Base-by-base conservation (phyloP, 129 eudicot species). In the Ambrosia artemisiifolia region DNA sequence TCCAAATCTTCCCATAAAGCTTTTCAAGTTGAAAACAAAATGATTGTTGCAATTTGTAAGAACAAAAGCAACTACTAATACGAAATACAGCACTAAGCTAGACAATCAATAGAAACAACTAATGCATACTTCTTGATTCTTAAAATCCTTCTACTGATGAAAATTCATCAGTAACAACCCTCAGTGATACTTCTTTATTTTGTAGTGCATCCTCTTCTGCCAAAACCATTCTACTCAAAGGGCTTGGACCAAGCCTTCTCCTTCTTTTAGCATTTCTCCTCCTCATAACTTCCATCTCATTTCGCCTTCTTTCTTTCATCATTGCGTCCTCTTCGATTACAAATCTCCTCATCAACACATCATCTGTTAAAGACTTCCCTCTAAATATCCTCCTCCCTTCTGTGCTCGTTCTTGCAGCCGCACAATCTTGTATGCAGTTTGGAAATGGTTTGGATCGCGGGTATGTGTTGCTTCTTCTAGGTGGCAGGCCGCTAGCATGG, bases 211-310 rank as follows among this genome's bases (percentile, higher is more conserved):
- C 85, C 76, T 82, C 85, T 78, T 89, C 87, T 8, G 90, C 88
- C 85, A 93, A 80, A 66, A 79, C 90, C 98, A 94, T 94, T 78
- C 85, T 90, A 79, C 95, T 80, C 55, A 94, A 78, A 62, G 93
- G 98, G 71, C 98, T 94, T 55, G 97, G 97, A 6, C 98, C 98
- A 82, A 94, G 88, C 77, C 65, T 88, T 76, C 81, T 90, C 91
- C 93, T 90, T 75, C 97, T 87, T 75, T 82, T 75, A 0, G 82
- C 78, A 85, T 88, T 83, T 79, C 98, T 90, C 72, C 64, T 94
- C 75, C 96, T 90, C 74, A 94, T 88, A 11, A 94, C 75, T 51
- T 94, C 98, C 98, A 94, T 90, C 67, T 94, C 80, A 73, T 94
- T 90, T 73, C 93, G 88, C 63, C 93, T 84, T 65, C 95, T 87